Evolutionary conservation across 441 rosid species (phyloP), one percentile per base, ranked within the genome.

Genomic region (Gossypium trilobum): DNA sequence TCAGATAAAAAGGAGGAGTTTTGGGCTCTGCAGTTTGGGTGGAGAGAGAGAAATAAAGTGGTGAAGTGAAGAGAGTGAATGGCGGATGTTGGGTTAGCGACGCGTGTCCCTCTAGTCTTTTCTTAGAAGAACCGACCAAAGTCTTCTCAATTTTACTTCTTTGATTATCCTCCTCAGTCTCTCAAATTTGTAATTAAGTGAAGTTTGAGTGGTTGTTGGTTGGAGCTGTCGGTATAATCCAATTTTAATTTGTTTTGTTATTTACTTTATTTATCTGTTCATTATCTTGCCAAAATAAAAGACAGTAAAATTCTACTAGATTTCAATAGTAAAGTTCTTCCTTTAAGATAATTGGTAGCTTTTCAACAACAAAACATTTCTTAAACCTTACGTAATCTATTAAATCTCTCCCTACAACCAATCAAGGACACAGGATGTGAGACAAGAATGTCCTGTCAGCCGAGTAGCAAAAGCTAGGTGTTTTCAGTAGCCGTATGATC

Each of bases 51-150:
- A 14, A 44, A 36, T 55, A 16, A 7, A 14, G 5, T 14, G 0
- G 4, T 56, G 72, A 5, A 55, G 39, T 7, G n/a, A 11, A 69
- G 2, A 31, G 62, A 62, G 31, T 11, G 55, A 65, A 23, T 44
- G 51, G 56, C 6, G 70, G 57, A 22, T 65, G 36, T 71, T 71
- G 62, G 52, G 69, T 73, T 62, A 2, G 48, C 3, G 75, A 78
- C 86, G 52, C 82, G 86, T 83, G 84, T 78, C 74, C 64, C 14
- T 23, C 7, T 1, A 19, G 13, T 19, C 14, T 39, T 11, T 7
- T 10, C 0, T 5, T 27, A 44, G 63, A 52, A 19, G 29, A 0
- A 22, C 19, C 17, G 29, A 22, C 3, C 23, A 19, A 4, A 6
- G n/a, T 17, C 20, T 19, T 63, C 3, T 54, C 46, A 36, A 22